Evolutionary conservation across 2,329 filamentous ascomycete species (phyloP), one percentile per base, ranked within the genome.

Genomic region (Penicillium sp.): DNA sequence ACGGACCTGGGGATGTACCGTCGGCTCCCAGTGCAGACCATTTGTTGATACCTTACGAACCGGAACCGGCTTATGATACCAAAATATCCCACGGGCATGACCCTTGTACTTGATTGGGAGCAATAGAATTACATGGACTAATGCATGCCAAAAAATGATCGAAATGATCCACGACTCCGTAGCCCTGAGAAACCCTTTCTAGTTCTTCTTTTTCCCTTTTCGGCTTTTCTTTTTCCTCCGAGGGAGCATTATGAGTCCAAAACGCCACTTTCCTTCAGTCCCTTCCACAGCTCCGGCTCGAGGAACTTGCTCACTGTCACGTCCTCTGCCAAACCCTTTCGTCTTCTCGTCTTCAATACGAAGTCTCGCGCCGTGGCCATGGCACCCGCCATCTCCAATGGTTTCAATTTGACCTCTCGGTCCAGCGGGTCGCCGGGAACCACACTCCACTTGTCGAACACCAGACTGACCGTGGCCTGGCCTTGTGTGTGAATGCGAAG

Each of bases 361-460:
- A 98, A 97, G 70, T 98, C 93, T 54, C 93, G 80, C 1, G 93
- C 93, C 42, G 91, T 95, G 20, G 88, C 90, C 75, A 95, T 89
- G 44, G 89, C 88, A 46, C 81, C 81, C 1, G 93, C 93, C 55
- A 91, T 89, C 71, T 97, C 91, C 56, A 98, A 76, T 4, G 91
- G 89, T 43, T 88, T 79, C 48, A 93, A 76, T 58, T 89, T 83
- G 54, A 95, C 84, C 53, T 90, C 87, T 64, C 86, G 87, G 70
- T 98, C 93, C 29, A 98, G 79, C 35, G 93, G 93, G 70, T 98
- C 93, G 47, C 93, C 93, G 1, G 93, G 93, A 1, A 98, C 92
- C 54, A 97, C 89, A 64, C 81, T 90, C 93, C 93, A 98, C 57
- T 88, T 84, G 67, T 98, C 93, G 70, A 98, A 98, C 10, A 95